Percentiles rank a stretch among this genome's conserved stretches.
phyloP scores from a whole-genome alignment of 352 stramenopile genomes.

The Pythium brachiatum region DNA sequence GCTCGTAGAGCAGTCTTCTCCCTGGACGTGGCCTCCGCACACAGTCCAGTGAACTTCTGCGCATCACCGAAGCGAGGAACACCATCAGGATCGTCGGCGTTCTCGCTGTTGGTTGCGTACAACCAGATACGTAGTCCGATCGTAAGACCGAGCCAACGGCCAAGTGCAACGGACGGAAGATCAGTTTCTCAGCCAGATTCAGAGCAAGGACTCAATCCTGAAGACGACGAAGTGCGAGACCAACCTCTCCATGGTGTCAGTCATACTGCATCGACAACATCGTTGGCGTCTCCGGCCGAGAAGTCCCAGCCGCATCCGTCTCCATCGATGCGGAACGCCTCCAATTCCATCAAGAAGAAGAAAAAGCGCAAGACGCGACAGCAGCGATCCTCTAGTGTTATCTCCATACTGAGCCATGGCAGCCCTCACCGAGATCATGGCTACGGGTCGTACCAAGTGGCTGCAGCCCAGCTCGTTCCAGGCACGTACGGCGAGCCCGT shows the following conservation, averaged over 20 bases:
- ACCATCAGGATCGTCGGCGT: constrained; percentile 9
- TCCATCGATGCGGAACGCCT: neutral
- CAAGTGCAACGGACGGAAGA: neutral
- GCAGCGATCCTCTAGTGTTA: constrained; percentile 7
- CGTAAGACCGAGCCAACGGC: constrained; percentile 47
- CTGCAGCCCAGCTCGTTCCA: constrained; percentile 13
- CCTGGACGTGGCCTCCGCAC: constrained; percentile 30
- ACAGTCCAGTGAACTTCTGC: constrained; percentile 38
- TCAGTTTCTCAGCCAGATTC: neutral
- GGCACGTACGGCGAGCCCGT: constrained; percentile 39
- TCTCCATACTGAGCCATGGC: constrained; percentile 8
- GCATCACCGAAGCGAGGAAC: constrained; percentile 35
- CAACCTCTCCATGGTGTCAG: too few relatives aligned
- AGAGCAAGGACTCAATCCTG: neutral
- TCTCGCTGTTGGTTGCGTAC: constrained; percentile 49
- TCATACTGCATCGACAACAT: neutral
- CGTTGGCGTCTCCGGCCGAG: neutral
- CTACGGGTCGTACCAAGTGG: neutral
- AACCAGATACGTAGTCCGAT: constrained; percentile 48
- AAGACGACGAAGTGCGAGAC: neutral
- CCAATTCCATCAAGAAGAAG: constrained; percentile 26
- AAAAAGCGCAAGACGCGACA: constrained; percentile 19
- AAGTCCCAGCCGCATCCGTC: neutral
- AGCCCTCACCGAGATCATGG: constrained; percentile 6
- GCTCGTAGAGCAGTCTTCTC: constrained; percentile 29